phyloP scores from a whole-genome alignment of 2,329 filamentous ascomycete genomes.

The Penicillium sp. region DNA sequence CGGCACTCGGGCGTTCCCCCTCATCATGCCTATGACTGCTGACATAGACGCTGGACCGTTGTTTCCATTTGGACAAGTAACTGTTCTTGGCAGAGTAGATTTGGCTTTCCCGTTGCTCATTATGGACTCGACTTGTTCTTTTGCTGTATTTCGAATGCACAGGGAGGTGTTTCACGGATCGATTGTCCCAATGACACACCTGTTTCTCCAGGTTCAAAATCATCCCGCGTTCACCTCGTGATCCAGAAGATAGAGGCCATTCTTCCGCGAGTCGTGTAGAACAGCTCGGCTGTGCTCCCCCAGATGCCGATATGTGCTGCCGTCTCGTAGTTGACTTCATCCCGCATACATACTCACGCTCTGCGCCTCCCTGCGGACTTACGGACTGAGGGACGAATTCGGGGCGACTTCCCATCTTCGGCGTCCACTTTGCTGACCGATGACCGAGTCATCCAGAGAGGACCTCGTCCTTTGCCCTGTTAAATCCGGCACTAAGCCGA shows the following conservation, averaged over 20 bases:
- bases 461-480: neutral
- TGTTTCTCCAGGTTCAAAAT: neutral
- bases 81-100: neutral
- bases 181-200: neutral
- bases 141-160: neutral
- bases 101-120: neutral
- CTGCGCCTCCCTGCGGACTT: neutral
- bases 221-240: neutral
- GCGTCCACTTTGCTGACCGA: neutral
- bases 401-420: neutral
- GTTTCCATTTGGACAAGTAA: neutral
- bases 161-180: neutral
- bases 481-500: neutral
- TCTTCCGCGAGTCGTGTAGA: neutral
- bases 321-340: neutral
- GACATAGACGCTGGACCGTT: constrained; percentile 16
- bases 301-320: neutral
- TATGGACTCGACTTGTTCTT: neutral
- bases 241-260: neutral
- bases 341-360: neutral
- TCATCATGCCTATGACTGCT: constrained; percentile 5
- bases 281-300: neutral
- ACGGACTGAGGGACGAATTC: neutral
- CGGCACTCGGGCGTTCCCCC: constrained; percentile 1
- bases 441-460: neutral